Conservation (phyloP, 192 early-diverging fungal genomes). For the Cetraspora pellucida region DNA sequence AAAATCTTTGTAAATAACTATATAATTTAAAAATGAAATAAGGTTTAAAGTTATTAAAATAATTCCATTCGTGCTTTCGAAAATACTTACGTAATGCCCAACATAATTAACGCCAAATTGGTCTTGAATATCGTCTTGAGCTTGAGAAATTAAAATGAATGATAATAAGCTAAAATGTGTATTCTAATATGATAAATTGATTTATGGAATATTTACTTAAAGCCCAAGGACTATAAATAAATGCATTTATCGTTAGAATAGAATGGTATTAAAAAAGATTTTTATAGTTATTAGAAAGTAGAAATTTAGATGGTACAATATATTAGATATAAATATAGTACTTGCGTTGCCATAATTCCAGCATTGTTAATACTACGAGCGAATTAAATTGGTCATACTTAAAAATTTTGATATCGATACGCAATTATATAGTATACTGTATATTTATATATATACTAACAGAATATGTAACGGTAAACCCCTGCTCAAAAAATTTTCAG, state of each 20-base stretch:
- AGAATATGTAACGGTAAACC: constrained; percentile 53
- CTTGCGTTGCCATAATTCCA: constrained; percentile 37
- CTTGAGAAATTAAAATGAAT: too few species aligned
- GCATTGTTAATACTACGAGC: constrained; percentile 41
- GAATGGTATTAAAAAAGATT: neutral
- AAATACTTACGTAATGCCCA: constrained; percentile 37
- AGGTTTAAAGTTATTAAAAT: neutral
- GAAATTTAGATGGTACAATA: neutral
- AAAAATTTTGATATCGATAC: neutral
- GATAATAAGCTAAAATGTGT: too few species aligned
- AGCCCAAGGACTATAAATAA: constrained; percentile 30
- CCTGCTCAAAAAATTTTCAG: constrained; percentile 40
- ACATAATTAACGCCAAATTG: constrained; percentile 56
- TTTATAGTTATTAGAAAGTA: too few species aligned
- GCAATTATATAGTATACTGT: neutral
- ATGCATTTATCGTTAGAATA: neutral
- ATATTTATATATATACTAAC: neutral
- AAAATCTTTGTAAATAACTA: constrained; percentile 41
- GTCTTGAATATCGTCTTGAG: constrained; percentile 44
- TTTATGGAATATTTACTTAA: constrained; percentile 11
- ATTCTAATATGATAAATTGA: too few species aligned
- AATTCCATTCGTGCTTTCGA: neutral
- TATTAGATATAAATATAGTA: neutral
- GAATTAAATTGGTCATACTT: neutral
- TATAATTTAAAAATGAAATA: too few species aligned